A percentile compares a stretch with the other conserved stretches of the same genome.
Conservation (phyloP, 306 rosid genomes). For the Hippophae tibetana region DNA sequence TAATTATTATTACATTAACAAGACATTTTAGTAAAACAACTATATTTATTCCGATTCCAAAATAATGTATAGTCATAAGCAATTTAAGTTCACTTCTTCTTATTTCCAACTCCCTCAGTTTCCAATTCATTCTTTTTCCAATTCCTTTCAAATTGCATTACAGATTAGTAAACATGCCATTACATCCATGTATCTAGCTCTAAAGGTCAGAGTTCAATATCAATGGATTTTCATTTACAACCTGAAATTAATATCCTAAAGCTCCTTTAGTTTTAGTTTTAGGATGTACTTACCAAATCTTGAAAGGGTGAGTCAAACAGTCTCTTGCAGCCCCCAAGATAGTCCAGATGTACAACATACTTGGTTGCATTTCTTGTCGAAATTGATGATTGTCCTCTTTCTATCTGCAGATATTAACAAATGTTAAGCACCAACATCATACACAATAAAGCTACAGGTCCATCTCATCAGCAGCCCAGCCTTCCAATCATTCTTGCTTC, state of each 20-base stretch:
- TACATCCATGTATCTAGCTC: no score
- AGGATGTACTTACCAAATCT: constrained; percentile 18
- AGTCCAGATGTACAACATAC: constrained; percentile 36
- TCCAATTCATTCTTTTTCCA: no score
- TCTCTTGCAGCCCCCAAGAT: constrained; percentile 34
- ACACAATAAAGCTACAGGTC: not conserved
- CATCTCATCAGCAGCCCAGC: no score
- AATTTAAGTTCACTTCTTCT: no score
- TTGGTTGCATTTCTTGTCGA: constrained; percentile 39
- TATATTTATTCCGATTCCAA: no score
- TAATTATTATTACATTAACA: no score
- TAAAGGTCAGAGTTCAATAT: constrained; percentile 2
- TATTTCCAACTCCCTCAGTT: no score
- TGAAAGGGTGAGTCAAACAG: constrained; percentile 33
- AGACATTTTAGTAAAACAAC: no score
- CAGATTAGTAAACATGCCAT: no score
- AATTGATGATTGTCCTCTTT: constrained; percentile 25
- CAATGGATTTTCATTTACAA: constrained; percentile 16
- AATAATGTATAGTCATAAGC: no score
- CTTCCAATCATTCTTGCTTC: no score
- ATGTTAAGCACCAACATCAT: not conserved
- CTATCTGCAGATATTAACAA: constrained; percentile 21
- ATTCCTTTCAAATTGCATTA: no score
- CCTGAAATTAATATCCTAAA: constrained; percentile 25
- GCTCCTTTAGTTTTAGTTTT: constrained; percentile 16